Evolutionary conservation across 1,139 yeast species (phyloP), one percentile per base, ranked within the genome.

Genomic region (Kodamaea plutei): DNA sequence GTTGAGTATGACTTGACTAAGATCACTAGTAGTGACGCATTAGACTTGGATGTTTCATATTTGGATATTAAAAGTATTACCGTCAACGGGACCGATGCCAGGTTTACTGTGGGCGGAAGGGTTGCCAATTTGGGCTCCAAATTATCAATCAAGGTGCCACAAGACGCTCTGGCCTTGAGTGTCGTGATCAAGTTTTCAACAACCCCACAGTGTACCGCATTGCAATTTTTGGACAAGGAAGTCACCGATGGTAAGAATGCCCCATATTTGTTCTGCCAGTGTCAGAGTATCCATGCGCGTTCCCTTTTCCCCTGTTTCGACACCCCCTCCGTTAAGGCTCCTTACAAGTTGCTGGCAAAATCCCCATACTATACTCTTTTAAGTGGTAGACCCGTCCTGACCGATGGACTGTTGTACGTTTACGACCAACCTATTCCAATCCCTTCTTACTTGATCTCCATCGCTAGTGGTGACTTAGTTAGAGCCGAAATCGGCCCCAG

Each of bases 241-340:
- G 85, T 81, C 45, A 84, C 95, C n/a, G 81, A 80, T 31, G 94
- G 91, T 18, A 72, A 76, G 43, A 63, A 59, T 23, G 68, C 70
- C 13, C 93, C 94, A 3, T 84, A 85, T 54, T 69, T 88, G 45
- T 88, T 87, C 55, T 84, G 95, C 17, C 96, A 88, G 58, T 77
- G 94, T 52, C 95, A 88, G 61, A 87, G 96, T 20, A 85, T 84
- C 41, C 96, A 88, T 50, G 93, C 95, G 13, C 72, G 96, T 52
- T 77, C 94, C 15, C 68, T 88, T 47, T 80, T 83, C 61, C 96
- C 96, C 2, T 84, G 89, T 48, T 88, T 88, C 53, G 96, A 88
- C 55, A 87, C 96, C 0, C 96, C 96, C 3, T 73, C 93, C 0
- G 71, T 84, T 31, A 88, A 88, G 56, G 71, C 88, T 4, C 66